phyloP scores from a whole-genome alignment of 1,284 basidiomycete genomes.

The Tilletia walkeri region DNA sequence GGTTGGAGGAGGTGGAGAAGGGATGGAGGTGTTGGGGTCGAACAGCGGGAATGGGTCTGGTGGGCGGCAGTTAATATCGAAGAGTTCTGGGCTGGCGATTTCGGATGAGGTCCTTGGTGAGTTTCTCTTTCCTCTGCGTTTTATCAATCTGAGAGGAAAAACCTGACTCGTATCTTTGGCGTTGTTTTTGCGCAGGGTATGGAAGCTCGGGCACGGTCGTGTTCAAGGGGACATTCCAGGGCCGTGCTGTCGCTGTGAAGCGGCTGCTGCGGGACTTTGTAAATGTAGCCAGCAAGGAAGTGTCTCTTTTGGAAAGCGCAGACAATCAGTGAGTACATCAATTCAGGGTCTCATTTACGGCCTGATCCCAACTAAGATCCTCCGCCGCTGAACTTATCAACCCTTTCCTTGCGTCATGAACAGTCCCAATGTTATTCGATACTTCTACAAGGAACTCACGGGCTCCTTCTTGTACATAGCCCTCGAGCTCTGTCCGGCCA shows the following conservation, averaged over 20 bases:
- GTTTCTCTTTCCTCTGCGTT: background rate
- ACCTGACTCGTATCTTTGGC: background rate
- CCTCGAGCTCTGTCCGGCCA: conserved; percentile 91
- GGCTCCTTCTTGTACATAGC: conserved; percentile 88
- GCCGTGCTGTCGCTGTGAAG: conserved; percentile 93
- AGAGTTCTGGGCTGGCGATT: conserved; percentile 34
- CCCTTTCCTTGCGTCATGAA: background rate
- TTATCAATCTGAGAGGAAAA: background rate
- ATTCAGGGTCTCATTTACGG: background rate
- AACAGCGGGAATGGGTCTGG: background rate
- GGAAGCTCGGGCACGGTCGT: conserved; percentile 97
- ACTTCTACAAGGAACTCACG: conserved; percentile 89
- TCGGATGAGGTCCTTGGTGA: conserved; percentile 50
- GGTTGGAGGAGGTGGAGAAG: background rate
- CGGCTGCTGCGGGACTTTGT: conserved; percentile 92
- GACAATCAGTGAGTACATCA: conserved; percentile 70
- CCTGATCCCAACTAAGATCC: too few species aligned
- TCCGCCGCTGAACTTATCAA: background rate
- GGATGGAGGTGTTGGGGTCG: background rate
- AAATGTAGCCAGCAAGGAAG: conserved; percentile 88
- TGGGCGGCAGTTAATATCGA: background rate
- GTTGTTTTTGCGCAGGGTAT: conserved; percentile 65
- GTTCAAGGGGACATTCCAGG: conserved; percentile 87
- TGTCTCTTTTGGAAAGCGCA: conserved; percentile 79
- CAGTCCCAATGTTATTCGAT: conserved; percentile 84